A percentile compares a stretch with the other conserved stretches of the same genome.
phyloP scores from a whole-genome alignment of 805 yeast genomes.

The Saturnispora gosingensis region DNA sequence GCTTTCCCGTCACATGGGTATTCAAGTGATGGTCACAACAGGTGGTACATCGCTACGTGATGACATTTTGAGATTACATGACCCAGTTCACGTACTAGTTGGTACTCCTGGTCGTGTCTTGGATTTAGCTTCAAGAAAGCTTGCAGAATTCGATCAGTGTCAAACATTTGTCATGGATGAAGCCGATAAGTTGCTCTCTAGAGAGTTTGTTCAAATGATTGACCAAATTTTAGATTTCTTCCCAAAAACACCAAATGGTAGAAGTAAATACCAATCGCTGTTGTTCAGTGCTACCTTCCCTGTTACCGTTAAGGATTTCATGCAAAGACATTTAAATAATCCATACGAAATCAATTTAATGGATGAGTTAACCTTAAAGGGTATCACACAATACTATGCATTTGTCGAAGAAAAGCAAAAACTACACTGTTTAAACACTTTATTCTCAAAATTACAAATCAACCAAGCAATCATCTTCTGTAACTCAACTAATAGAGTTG shows the following conservation, averaged over 20 bases:
- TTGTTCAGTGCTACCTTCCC: conserved; percentile 97
- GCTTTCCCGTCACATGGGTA: conserved; percentile 84
- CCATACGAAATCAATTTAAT: conserved; percentile 94
- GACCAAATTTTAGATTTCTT: conserved; percentile 78
- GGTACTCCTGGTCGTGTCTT: conserved; percentile 98
- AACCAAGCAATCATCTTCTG: conserved; percentile 96
- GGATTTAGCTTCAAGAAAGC: conserved; percentile 80
- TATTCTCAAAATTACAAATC: conserved; percentile 88
- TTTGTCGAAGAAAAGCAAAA: conserved; percentile 96
- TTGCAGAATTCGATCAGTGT: conserved; percentile 83
- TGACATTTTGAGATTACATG: conserved; percentile 87
- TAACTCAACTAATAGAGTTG: conserved; percentile 94
- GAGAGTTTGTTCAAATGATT: conserved; percentile 80
- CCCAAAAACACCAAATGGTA: conserved; percentile 38
- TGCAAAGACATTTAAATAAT: conserved; percentile 80
- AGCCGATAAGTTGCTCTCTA: conserved; percentile 92
- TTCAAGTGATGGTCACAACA: conserved; percentile 95
- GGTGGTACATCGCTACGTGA: conserved; percentile 95
- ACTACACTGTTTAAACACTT: conserved; percentile 88
- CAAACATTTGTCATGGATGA: conserved; percentile 94
- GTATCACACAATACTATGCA: conserved; percentile 97
- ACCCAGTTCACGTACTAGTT: conserved; percentile 87
- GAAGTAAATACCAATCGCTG: conserved; percentile 63
- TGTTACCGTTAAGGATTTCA: conserved; percentile 80
- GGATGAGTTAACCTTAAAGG: conserved; percentile 95